phyloP scores from a whole-genome alignment of 768 basidiomycete genomes.

The Leccinum incarnatum region DNA sequence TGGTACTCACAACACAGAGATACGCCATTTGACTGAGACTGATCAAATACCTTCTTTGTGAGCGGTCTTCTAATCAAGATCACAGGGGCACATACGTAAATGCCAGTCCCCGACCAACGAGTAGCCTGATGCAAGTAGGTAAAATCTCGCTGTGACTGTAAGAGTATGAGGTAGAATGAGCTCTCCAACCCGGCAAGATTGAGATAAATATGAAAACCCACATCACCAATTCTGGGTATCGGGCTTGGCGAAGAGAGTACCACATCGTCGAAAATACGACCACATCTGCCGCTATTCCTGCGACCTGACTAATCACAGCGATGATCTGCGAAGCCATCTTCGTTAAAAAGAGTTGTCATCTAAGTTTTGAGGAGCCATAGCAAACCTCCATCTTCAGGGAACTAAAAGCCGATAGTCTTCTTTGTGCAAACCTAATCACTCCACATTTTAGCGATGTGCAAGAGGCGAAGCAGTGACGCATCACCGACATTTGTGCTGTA shows the following conservation, averaged over 20 bases:
- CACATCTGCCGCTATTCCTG: constrained; percentile 10
- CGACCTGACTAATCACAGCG: constrained; percentile 8
- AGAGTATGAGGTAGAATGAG: neutral
- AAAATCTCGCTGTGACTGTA: constrained; percentile 16
- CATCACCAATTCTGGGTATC: constrained; percentile 15
- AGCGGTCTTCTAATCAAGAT: neutral
- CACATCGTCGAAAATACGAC: constrained; percentile 17
- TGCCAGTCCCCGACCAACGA: constrained; percentile 22
- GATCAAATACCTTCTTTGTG: neutral
- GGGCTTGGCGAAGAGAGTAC: constrained; percentile 18
- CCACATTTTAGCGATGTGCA: constrained; percentile 7
- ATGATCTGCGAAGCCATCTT: constrained; percentile 7
- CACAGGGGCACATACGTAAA: constrained; percentile 21
- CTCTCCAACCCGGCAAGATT: neutral
- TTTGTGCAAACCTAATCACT: constrained; percentile 18
- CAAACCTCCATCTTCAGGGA: constrained; percentile 20
- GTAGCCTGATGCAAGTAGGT: neutral
- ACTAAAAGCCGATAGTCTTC: constrained; percentile 21
- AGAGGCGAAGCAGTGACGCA: neutral
- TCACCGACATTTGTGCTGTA: constrained; percentile 28
- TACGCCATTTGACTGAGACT: constrained; percentile 21
- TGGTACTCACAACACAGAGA: constrained; percentile 19
- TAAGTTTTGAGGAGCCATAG: neutral
- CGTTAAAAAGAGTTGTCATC: neutral
- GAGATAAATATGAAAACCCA: constrained; percentile 9